phyloP scores from a whole-genome alignment of 768 basidiomycete species.

The Pleurotus eryngii region DNA sequence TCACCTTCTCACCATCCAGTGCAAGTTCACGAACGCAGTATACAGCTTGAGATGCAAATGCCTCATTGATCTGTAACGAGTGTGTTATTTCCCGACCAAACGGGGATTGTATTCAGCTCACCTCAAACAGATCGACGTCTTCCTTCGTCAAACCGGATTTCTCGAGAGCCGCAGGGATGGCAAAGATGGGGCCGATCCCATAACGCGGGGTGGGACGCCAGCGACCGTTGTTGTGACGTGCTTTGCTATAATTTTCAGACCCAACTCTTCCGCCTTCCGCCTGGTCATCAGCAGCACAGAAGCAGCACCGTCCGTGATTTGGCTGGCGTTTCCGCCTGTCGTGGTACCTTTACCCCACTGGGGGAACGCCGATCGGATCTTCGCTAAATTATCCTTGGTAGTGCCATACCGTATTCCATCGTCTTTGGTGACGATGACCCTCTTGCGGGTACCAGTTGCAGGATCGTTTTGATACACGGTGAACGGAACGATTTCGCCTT shows the following conservation, averaged over 20 bases:
- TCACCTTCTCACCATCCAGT: constrained; percentile 35
- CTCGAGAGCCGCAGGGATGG: constrained; percentile 77
- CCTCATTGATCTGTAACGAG: constrained; percentile 74
- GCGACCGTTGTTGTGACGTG: constrained; percentile 69
- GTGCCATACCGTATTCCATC: constrained; percentile 79
- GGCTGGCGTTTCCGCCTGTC: constrained; percentile 85
- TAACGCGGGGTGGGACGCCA: constrained; percentile 77
- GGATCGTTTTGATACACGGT: constrained; percentile 60
- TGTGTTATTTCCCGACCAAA: not conserved
- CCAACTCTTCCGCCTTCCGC: constrained; percentile 72
- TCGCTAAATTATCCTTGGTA: constrained; percentile 58
- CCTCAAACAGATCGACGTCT: constrained; percentile 83
- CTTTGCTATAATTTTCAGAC: constrained; percentile 72
- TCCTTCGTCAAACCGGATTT: constrained; percentile 59
- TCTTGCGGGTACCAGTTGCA: constrained; percentile 46
- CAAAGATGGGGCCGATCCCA: constrained; percentile 83
- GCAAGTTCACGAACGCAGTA: constrained; percentile 68
- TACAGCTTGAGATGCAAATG: constrained; percentile 81
- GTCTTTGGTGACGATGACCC: constrained; percentile 61
- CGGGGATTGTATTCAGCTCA: constrained; percentile 18
- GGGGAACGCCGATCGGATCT: constrained; percentile 75
- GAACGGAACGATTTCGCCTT: constrained; percentile 73
- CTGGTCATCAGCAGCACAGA: constrained; percentile 80
- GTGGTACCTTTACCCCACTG: constrained; percentile 75
- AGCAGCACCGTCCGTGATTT: constrained; percentile 82